Base-by-base conservation (phyloP, 306 rosid species). In the Cajanus cajan region DNA sequence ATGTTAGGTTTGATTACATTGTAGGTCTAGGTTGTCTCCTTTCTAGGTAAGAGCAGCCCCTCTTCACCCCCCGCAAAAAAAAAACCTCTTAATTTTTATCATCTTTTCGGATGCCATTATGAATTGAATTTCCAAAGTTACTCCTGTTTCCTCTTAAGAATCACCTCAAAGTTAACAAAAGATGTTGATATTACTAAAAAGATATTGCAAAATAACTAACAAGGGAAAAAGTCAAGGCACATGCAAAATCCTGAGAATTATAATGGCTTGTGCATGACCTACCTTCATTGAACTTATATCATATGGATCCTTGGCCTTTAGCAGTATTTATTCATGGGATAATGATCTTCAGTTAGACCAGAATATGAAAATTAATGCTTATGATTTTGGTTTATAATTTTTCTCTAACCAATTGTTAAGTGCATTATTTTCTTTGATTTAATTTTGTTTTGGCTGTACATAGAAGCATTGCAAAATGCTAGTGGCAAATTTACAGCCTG, bases 391-490 rank as follows among this genome's bases (percentile, higher is more conserved):
- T 73, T 28, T 31, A 16, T 50, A 40, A 16, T 11, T 68, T 40
- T 44, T 52, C 31, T 77, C 58, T 43, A 43, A 21, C 61, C 15
- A 34, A 9, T 57, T 36, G 33, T 12, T 41, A 16, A 31, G 28
- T 76, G 50, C 37, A 11, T 64, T 78, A n/a, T 78, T 67, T 52
- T 71, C 70, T 73, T 66, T 67, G 79, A 25, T 31, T 65, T 36
- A 54, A 21, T 62, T 64, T 63, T 21, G 6, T 44, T 77, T 64
- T 78, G 72, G 40, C 62, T 12, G 18, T 63, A 37, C 71, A 24
- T 70, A 47, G 61, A 78, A 57, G 82, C 55, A 33, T 68, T 40
- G 34, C 40, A 54, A 45, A 39, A 8, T 40, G 14, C 14, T 52
- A 8, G 24, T 52, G 59, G 33, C 76, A 78, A 78, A 18, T 70